These are phyloP conservation scores for Hypoxylon fuscum DNA, from an alignment of 495 filamentous ascomycete species.

Conservation along the genomic window DNA sequence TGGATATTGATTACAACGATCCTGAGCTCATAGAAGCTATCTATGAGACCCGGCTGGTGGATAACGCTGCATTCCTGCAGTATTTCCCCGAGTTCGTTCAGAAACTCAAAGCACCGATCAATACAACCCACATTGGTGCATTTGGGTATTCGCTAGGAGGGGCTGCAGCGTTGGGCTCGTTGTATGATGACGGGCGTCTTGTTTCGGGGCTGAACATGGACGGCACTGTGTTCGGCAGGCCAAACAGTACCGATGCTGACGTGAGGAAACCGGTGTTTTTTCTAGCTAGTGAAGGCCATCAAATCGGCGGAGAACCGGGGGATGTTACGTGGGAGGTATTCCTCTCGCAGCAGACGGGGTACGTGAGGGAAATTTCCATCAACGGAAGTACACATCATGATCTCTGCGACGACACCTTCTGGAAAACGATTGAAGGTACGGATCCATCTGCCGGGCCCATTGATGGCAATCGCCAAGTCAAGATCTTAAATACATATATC, in stretches of 20 bases:
- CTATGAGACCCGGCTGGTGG: constrained; percentile 31
- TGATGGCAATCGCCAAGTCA: constrained; percentile 29
- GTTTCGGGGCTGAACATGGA: constrained; percentile 59
- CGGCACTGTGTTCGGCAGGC: constrained; percentile 46
- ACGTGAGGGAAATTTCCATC: constrained; percentile 34
- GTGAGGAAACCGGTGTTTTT: constrained; percentile 27
- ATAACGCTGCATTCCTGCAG: constrained; percentile 31
- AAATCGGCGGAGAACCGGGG: neutral
- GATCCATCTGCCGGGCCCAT: constrained; percentile 37
- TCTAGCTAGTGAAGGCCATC: constrained; percentile 17
- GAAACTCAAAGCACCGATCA: constrained; percentile 31
- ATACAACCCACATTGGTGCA: constrained; percentile 44
- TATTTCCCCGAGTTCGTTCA: constrained; percentile 10
- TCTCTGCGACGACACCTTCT: constrained; percentile 49
- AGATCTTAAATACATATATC: constrained; percentile 38
- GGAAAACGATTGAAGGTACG: constrained; percentile 28
- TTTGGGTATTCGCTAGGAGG: constrained; percentile 65
- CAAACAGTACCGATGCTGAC: constrained; percentile 24
- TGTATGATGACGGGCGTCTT: constrained; percentile 49
- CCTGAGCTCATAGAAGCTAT: constrained; percentile 7
- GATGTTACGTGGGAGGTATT: constrained; percentile 33
- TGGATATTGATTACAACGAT: constrained; percentile 23
- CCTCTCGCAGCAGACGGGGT: constrained; percentile 26
- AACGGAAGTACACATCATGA: constrained; percentile 37
- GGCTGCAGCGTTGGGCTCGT: constrained; percentile 50